These are phyloP conservation scores for Leptographium flavum DNA, from an alignment of 2,329 filamentous ascomycete genomes.

Conservation along the genomic window DNA sequence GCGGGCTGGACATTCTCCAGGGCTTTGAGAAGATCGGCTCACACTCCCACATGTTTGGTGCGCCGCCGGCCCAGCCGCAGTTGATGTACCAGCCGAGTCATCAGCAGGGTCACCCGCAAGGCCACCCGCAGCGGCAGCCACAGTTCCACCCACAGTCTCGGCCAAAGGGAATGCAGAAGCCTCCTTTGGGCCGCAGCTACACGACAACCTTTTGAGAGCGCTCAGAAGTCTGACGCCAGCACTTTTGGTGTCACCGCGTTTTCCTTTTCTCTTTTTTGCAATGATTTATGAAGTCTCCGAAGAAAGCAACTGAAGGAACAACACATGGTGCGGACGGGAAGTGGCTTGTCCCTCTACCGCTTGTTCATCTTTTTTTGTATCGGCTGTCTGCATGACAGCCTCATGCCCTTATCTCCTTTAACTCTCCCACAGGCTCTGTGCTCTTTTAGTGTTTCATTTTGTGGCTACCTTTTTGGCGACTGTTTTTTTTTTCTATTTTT, in stretches of 20 bases:
- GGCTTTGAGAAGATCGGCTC: conserved; percentile 63
- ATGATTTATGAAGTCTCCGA: conserved; percentile 13
- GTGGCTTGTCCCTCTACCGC: background rate
- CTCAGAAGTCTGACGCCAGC: no score
- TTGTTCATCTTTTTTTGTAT: background rate
- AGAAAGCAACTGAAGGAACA: conserved; percentile 6
- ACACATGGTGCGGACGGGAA: conserved; percentile 3
- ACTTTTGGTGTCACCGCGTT: background rate
- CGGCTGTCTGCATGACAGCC: background rate
- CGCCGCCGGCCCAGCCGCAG: conserved; percentile 19
- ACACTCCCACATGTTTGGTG: conserved; percentile 16
- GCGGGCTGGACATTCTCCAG: conserved; percentile 57
- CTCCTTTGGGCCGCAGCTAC: conserved; percentile 23
- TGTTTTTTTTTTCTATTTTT: background rate
- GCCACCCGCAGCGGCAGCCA: conserved; percentile 15
- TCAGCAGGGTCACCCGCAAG: conserved; percentile 23
- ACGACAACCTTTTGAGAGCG: conserved; percentile 20
- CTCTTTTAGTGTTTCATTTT: background rate
- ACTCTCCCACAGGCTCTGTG: background rate
- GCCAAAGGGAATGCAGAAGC: conserved; percentile 16
- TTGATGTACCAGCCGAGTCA: conserved; percentile 10
- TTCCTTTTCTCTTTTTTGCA: conserved; percentile 3
- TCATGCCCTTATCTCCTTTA: background rate
- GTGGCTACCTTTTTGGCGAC: background rate
- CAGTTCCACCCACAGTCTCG: background rate